Evolutionary conservation across 352 stramenopile genomes (phyloP).

Genomic region (Thalassiosira pacifica): DNA sequence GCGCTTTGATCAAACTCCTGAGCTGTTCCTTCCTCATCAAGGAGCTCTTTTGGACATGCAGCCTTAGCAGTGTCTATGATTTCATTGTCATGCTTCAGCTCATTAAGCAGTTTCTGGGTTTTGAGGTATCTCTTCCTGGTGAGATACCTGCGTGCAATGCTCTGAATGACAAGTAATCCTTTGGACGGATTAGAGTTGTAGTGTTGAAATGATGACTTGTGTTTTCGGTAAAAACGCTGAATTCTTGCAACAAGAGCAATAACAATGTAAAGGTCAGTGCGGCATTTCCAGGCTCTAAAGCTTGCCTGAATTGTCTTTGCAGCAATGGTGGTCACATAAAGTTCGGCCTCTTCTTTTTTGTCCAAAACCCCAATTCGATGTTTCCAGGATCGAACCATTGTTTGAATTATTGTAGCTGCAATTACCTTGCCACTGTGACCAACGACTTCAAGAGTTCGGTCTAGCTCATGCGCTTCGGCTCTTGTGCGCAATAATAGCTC

Average conservation of each 20-base stretch:
- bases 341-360: no score
- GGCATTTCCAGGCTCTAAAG: slow-evolving; percentile 31
- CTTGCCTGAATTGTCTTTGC: slow-evolving; percentile 17
- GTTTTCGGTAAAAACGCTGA: slow-evolving; percentile 35
- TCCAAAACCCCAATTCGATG: no score
- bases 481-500: no score
- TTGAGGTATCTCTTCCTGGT: slow-evolving; percentile 6
- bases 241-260: slow-evolving; percentile 34
- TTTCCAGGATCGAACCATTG: not conserved
- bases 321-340: not conserved
- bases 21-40: no score
- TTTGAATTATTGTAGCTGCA: no score
- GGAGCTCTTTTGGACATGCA: no score
- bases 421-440: not conserved
- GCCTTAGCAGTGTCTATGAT: no score
- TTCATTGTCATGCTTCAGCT: no score
- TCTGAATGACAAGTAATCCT: not conserved
- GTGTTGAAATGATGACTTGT: not conserved
- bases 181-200: not conserved
- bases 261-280: slow-evolving; percentile 14
- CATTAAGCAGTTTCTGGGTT: no score
- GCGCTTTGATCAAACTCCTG: no score
- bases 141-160: not conserved
- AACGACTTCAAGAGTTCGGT: not conserved
- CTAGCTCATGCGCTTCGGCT: no score